Base-by-base conservation (phyloP, 164 flowering plant genomes). In the Berberis thunbergii region DNA sequence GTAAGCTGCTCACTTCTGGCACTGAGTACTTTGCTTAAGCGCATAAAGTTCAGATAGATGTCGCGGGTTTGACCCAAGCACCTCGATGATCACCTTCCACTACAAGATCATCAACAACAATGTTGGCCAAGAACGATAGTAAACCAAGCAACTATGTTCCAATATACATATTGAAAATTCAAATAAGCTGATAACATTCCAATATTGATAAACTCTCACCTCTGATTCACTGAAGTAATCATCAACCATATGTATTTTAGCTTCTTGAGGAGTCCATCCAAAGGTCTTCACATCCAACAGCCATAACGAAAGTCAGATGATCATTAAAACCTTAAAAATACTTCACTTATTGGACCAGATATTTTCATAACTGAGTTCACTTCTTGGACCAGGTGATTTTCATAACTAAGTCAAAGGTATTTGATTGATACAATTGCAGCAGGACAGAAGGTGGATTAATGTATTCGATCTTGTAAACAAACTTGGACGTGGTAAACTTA, bases 41-140 rank as follows among this genome's bases (percentile, higher is more conserved):
- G 84, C 82, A 78, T 87, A 86, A 58, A 93, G 79, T 78, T 94
- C 98, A 74, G 87, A 88, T 8, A 90, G 80, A 80, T 92, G 98
- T 40, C 96, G 79, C 49, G 89, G 74, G 72, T 81, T 85, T 66
- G 96, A 69, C 61, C 98, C 98, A 64, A 94, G 80, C 71, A 88
- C 89, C 64, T 94, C 88, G 60, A 76, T 68, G 60, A 94, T 77
- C 77, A 84, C 66, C 41, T 41, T 66, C 96, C 92, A 88, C 97
- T 93, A 67, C 73, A 85, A 59, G 49, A 70, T 45, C 42, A 75
- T 66, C 38, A 74, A 61, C 53, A 26, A 70, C 49, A 64, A 50
- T 45, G 58, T 61, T 7, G 58, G 2, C 43, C 49, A 62, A 12
- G 41, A 13, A 46, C 5, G 5, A 46, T 7, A 9, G 26, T 26